phyloP scores from a whole-genome alignment of 2,329 filamentous ascomycete genomes.

The Apiospora saccharicola region DNA sequence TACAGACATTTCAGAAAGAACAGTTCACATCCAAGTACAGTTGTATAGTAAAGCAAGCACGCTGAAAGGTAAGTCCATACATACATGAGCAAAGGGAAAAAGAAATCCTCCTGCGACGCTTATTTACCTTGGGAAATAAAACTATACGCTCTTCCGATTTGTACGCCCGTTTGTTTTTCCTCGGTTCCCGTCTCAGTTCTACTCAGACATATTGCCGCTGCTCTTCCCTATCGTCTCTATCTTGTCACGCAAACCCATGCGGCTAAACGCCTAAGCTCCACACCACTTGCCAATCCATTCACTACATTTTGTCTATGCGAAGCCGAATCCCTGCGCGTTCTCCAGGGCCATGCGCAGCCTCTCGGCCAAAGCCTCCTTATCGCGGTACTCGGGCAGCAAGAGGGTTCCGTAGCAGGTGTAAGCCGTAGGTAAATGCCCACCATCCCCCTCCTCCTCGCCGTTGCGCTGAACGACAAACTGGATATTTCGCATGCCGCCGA shows the following conservation, averaged over 20 bases:
- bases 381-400: conserved; percentile 82
- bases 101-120: neutral
- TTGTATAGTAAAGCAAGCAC: neutral
- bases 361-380: conserved; percentile 72
- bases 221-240: neutral
- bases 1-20: neutral
- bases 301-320: conserved; percentile 58
- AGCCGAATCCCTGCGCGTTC: conserved; percentile 89
- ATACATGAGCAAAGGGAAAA: conserved; percentile 9
- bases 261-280: neutral
- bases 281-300: neutral
- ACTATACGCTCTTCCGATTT: conserved; percentile 8
- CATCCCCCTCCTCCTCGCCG: conserved; percentile 65
- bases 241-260: neutral
- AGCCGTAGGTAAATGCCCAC: conserved; percentile 77
- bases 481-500: conserved; percentile 82
- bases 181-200: neutral
- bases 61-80: conserved; percentile 10
- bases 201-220: neutral
- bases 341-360: conserved; percentile 86
- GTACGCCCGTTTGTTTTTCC: neutral
- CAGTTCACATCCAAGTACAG: neutral
- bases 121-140: neutral
- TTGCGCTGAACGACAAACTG: conserved; percentile 86
- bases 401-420: conserved; percentile 94